Evolutionary conservation across 192 early-diverging fungal species (phyloP).

Genomic region (Backusella parvicylindrica): DNA sequence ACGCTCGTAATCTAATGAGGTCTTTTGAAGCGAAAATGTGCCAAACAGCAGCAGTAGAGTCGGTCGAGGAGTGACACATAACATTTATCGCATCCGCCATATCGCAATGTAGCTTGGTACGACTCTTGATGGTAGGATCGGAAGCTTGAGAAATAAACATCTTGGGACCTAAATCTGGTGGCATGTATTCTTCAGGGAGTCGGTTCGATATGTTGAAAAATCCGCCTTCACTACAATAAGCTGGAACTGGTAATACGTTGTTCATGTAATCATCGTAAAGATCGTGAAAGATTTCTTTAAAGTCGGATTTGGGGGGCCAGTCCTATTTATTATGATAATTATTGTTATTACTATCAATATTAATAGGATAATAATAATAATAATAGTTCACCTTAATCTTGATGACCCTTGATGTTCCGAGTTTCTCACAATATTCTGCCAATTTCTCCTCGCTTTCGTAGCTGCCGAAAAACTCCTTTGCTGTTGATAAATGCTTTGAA

Average conservation of each 20-base stretch:
- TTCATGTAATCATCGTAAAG: constrained; percentile 55
- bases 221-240: constrained; percentile 54
- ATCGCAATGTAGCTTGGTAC: too few relatives aligned
- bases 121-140: too few relatives aligned
- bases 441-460: constrained; percentile 42
- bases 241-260: constrained; percentile 46
- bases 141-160: constrained; percentile 71
- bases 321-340: constrained; percentile 22
- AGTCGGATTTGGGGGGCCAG: constrained; percentile 64
- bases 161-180: constrained; percentile 72
- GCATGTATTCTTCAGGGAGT: constrained; percentile 48
- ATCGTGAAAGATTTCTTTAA: constrained; percentile 45
- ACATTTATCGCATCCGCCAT: constrained; percentile 79
- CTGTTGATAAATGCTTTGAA: constrained; percentile 5
- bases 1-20: constrained; percentile 31
- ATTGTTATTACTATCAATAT: too few relatives aligned
- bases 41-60: constrained; percentile 53
- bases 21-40: constrained; percentile 53
- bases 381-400: not conserved
- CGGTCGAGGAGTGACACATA: constrained; percentile 39
- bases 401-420: constrained; percentile 30
- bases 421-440: constrained; percentile 41
- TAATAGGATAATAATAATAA: too few relatives aligned
- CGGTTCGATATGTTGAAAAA: constrained; percentile 55
- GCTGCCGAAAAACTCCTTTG: constrained; percentile 48